Evolutionary conservation across 2,329 filamentous ascomycete genomes (phyloP).

Genomic region (Sclerotinia minor): DNA sequence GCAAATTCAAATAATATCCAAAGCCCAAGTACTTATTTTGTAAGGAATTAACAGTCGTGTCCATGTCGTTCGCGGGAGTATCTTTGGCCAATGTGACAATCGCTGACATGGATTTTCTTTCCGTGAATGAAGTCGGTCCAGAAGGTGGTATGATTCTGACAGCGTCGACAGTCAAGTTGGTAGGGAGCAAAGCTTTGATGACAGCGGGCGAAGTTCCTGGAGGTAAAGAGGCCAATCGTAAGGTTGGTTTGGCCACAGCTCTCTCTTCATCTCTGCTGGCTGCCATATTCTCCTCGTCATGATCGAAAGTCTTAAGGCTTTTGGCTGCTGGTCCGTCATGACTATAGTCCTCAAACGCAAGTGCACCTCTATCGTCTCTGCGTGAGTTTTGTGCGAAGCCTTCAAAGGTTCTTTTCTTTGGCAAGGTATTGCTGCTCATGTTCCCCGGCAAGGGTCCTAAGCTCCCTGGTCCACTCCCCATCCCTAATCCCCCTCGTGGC

Average conservation of each 20-base stretch:
- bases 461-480: conserved; percentile 59
- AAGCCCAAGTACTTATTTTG: conserved; percentile 85
- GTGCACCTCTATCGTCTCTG: conserved; percentile 39
- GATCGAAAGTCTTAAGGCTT: conserved; percentile 42
- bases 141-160: conserved; percentile 67
- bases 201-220: conserved; percentile 59
- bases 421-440: conserved; percentile 40
- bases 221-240: conserved; percentile 61
- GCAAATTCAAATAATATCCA: conserved; percentile 78
- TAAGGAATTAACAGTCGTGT: conserved; percentile 72
- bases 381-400: conserved; percentile 45
- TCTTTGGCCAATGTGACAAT: conserved; percentile 80
- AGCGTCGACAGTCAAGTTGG: conserved; percentile 65
- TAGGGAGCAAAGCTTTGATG: conserved; percentile 59
- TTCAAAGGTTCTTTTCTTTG: conserved; percentile 56
- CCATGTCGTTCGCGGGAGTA: conserved; percentile 80
- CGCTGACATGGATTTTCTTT: conserved; percentile 72
- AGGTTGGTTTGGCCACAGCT: conserved; percentile 61
- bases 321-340: conserved; percentile 34
- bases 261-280: conserved; percentile 52
- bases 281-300: conserved; percentile 44
- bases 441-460: conserved; percentile 54
- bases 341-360: conserved; percentile 42
- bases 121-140: conserved; percentile 52
- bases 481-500: conserved; percentile 8